A percentile compares a stretch with the other conserved stretches of the same genome.
phyloP scores from a whole-genome alignment of 2,329 filamentous ascomycete species.

The Geosmithia flava region DNA sequence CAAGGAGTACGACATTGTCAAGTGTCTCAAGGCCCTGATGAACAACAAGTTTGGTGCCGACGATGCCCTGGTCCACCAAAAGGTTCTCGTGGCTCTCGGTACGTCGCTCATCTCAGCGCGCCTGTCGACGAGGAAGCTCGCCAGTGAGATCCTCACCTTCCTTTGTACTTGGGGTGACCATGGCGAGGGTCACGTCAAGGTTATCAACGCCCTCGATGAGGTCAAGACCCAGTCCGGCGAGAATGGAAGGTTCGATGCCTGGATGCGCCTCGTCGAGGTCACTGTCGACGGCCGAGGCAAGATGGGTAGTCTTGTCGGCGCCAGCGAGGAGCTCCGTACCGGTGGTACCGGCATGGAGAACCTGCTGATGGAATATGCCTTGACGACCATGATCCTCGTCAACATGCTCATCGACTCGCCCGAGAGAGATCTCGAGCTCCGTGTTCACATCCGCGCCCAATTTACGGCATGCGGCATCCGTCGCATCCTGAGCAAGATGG shows the following conservation, averaged over 20 bases:
- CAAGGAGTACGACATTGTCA: conserved; percentile 92
- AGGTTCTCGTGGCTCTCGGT: conserved; percentile 77
- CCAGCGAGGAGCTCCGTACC: conserved; percentile 89
- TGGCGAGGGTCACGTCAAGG: conserved; percentile 80
- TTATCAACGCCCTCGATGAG: conserved; percentile 84
- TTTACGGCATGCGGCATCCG: conserved; percentile 95
- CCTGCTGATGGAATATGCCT: conserved; percentile 95
- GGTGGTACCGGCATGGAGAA: conserved; percentile 99
- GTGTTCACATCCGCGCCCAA: conserved; percentile 89
- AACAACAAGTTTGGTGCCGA: conserved; percentile 99
- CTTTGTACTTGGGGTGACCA: conserved; percentile 83
- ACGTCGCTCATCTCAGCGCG: conserved; percentile 80
- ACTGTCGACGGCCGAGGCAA: conserved; percentile 94
- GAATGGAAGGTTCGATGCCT: conserved; percentile 91
- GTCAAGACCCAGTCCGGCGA: conserved; percentile 82
- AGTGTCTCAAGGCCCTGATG: conserved; percentile 94
- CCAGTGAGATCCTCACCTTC: conserved; percentile 93
- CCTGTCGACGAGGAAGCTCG: conserved; percentile 82
- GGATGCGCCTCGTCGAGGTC: conserved; percentile 97
- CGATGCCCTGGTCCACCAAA: conserved; percentile 81
- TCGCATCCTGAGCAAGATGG: conserved; percentile 91
- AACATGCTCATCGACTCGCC: conserved; percentile 95
- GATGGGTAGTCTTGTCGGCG: conserved; percentile 95
- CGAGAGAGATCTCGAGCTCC: conserved; percentile 75
- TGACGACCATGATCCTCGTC: conserved; percentile 85